Evolutionary conservation across 1,284 basidiomycete genomes (phyloP).

Genomic region (Rhizoctonia solani): DNA sequence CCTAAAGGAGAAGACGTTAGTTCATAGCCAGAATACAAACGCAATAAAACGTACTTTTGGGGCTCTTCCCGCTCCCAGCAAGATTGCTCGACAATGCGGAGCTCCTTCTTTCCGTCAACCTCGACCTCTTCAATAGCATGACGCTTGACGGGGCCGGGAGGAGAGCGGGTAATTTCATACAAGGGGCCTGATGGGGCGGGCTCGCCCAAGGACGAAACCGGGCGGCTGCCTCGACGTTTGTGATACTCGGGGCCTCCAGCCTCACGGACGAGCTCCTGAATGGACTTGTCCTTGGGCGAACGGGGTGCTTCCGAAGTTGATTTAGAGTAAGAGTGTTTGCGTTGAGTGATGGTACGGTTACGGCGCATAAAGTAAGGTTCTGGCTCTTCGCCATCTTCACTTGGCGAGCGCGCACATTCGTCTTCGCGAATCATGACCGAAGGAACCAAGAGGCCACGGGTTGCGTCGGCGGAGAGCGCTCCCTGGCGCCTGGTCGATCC

Average conservation of each 20-base stretch:
- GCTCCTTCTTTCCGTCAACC: constrained; percentile 20
- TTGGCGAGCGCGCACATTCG: not conserved
- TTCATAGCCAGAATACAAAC: not conserved
- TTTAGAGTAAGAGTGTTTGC: constrained; percentile 8
- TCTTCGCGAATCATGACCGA: constrained; percentile 26
- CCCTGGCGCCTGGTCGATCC: constrained; percentile 14
- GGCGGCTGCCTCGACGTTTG: constrained; percentile 8
- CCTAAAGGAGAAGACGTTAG: constrained; percentile 5
- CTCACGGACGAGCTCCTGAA: constrained; percentile 26
- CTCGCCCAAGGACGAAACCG: not conserved
- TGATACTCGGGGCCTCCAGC: constrained; percentile 24
- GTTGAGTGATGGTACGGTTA: constrained; percentile 30
- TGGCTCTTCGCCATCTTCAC: constrained; percentile 22
- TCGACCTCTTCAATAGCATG: constrained; percentile 26
- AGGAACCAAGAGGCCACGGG: constrained; percentile 22
- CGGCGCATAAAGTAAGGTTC: constrained; percentile 18
- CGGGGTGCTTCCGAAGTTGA: not conserved
- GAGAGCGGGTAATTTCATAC: constrained; percentile 21
- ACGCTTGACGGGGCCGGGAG: constrained; percentile 5
- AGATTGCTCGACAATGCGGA: constrained; percentile 9
- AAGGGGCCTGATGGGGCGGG: not conserved
- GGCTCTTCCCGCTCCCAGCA: constrained; percentile 14
- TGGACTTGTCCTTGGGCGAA: constrained; percentile 10
- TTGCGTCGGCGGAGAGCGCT: constrained; percentile 10
- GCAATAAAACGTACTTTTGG: constrained; percentile 19